A percentile compares a stretch with the other conserved stretches of the same genome.
Evolutionary conservation across 108 stramenopile genomes (phyloP).

Genomic region (Cyclotella choctawhatcheeana): DNA sequence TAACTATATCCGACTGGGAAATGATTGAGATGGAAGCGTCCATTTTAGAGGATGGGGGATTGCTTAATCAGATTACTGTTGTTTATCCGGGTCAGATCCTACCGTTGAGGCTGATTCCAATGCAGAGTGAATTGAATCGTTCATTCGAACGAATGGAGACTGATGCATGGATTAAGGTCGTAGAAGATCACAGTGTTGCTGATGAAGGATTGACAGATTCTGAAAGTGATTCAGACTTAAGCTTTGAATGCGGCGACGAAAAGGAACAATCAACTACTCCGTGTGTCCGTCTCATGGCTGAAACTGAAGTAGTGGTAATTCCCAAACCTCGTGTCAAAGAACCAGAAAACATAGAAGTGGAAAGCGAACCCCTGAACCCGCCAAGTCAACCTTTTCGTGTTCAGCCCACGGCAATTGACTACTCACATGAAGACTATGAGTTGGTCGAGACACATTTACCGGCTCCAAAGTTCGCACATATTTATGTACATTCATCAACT

Average conservation of each 20-base stretch:
- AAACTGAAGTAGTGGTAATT: conserved; percentile 74
- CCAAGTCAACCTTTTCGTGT: conserved; percentile 37
- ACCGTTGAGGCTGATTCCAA: conserved; percentile 38
- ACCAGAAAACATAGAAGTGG: conserved; percentile 18
- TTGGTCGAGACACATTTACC: conserved; percentile 12
- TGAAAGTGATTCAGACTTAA: conserved; percentile 40
- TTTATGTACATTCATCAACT: conserved; percentile 35
- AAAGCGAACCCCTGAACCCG: conserved; percentile 1
- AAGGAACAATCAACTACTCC: not conserved
- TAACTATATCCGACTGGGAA: conserved; percentile 75
- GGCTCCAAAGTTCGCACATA: conserved; percentile 18
- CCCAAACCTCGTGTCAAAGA: conserved; percentile 61
- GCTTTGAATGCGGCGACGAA: conserved; percentile 15
- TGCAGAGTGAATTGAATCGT: conserved; percentile 11
- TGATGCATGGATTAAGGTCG: conserved; percentile 53
- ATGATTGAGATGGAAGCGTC: conserved; percentile 71
- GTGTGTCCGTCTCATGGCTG: conserved; percentile 62
- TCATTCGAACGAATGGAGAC: conserved; percentile 19
- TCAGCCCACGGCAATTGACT: conserved; percentile 29
- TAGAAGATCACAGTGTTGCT: conserved; percentile 25
- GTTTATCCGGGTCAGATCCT: conserved; percentile 67
- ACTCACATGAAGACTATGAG: not conserved
- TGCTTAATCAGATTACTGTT: conserved; percentile 73
- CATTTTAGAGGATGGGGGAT: conserved; percentile 64
- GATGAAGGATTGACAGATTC: conserved; percentile 7